Conservation (phyloP, 768 basidiomycete species). For the Cystobasidium onofrii region DNA sequence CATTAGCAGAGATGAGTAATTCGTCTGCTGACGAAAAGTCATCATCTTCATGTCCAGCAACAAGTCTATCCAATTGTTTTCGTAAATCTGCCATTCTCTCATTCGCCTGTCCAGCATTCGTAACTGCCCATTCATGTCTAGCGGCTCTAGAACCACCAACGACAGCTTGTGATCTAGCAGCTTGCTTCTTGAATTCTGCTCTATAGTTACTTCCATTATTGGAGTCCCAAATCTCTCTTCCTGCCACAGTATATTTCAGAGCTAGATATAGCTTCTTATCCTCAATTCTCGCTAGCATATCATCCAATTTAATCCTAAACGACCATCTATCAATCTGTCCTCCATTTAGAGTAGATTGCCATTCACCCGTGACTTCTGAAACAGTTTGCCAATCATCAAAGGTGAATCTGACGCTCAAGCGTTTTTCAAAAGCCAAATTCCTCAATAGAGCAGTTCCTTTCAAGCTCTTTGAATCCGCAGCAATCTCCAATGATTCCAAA, state of each 20-base stretch:
- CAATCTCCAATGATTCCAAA: slow-evolving; percentile 48
- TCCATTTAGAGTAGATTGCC: slow-evolving; percentile 49
- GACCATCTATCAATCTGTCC: slow-evolving; percentile 61
- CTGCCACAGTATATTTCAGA: slow-evolving; percentile 57
- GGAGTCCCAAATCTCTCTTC: slow-evolving; percentile 86
- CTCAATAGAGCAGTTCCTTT: slow-evolving; percentile 68
- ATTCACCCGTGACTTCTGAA: slow-evolving; percentile 75
- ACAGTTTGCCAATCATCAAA: slow-evolving; percentile 94
- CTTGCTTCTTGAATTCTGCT: slow-evolving; percentile 55
- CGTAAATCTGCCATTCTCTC: slow-evolving; percentile 58
- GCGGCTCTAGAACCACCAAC: background rate
- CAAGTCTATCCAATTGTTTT: slow-evolving; percentile 62
- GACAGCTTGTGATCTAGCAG: slow-evolving; percentile 2
- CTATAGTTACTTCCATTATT: slow-evolving; percentile 71
- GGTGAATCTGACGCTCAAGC: slow-evolving; percentile 81
- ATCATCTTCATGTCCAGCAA: slow-evolving; percentile 43
- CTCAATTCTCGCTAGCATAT: slow-evolving; percentile 65
- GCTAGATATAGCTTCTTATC: slow-evolving; percentile 75
- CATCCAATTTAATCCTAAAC: slow-evolving; percentile 67
- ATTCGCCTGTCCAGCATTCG: slow-evolving; percentile 46
- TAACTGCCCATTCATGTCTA: slow-evolving; percentile 45
- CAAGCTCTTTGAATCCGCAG: slow-evolving; percentile 52
- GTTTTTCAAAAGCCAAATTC: slow-evolving; percentile 80
- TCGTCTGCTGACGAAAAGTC: slow-evolving; percentile 33
- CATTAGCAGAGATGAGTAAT: slow-evolving; percentile 34